Percentiles rank a stretch among this genome's conserved stretches.
These are phyloP conservation scores for Delonix regia DNA, from an alignment of 306 rosid genomes.

Conservation along the genomic window DNA sequence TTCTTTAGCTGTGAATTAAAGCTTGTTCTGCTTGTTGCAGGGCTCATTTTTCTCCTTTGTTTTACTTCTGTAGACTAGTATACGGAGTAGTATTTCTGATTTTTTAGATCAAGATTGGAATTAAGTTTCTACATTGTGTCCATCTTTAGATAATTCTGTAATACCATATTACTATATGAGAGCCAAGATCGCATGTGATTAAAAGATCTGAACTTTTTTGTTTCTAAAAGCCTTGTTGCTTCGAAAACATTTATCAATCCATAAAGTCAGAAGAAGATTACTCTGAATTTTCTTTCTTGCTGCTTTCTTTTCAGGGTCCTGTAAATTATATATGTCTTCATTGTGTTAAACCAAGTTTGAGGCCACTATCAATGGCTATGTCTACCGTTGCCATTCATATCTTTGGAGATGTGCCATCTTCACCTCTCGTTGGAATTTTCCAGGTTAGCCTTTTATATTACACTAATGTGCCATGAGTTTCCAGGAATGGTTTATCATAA, in stretches of 20 bases:
- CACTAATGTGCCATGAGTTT: background rate
- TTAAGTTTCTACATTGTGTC: constrained; percentile 11
- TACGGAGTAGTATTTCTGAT: background rate
- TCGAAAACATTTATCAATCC: constrained; percentile 5
- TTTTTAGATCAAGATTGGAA: background rate
- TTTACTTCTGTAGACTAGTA: background rate
- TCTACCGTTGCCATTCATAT: constrained; percentile 82
- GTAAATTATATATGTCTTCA: constrained; percentile 71
- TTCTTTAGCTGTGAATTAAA: background rate
- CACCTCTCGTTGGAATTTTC: constrained; percentile 88
- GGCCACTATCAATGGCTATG: constrained; percentile 89
- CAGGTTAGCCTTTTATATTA: constrained; percentile 50
- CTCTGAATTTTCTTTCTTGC: constrained; percentile 3
- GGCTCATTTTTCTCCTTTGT: background rate
- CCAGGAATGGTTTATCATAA: background rate
- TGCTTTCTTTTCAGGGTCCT: constrained; percentile 66
- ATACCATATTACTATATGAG: background rate
- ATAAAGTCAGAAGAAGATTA: constrained; percentile 4
- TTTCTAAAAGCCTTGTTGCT: background rate
- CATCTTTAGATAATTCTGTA: constrained; percentile 1
- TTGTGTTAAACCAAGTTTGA: constrained; percentile 76
- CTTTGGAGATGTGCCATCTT: constrained; percentile 88
- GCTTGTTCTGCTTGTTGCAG: background rate
- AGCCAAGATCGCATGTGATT: constrained; percentile 4
- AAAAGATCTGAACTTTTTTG: background rate